Conservation (phyloP, 768 basidiomycete species). For the Baorangia bicolor region DNA sequence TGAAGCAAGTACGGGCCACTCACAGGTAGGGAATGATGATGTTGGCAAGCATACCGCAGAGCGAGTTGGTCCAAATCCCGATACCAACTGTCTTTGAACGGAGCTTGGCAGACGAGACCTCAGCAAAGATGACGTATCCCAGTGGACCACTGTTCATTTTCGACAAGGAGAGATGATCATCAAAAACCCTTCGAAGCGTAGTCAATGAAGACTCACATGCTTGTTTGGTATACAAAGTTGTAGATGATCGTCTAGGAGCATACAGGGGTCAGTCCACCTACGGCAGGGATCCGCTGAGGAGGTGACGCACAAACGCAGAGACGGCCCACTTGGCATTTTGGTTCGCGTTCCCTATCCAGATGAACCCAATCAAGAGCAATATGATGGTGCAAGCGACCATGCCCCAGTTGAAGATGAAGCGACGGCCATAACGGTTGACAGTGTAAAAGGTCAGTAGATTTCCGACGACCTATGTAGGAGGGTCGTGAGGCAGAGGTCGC, state of each 20-base stretch:
- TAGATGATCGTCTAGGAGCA: conserved; percentile 27
- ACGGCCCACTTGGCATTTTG: conserved; percentile 23
- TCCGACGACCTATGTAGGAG: conserved; percentile 18
- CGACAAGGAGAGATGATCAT: background rate
- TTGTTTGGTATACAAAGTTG: conserved; percentile 29
- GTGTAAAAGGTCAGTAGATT: conserved; percentile 28
- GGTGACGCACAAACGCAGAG: conserved; percentile 19
- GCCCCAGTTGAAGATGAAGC: conserved; percentile 30
- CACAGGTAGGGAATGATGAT: conserved; percentile 31
- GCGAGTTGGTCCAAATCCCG: conserved; percentile 25
- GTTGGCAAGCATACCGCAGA: conserved; percentile 26
- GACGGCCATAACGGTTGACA: conserved; percentile 23
- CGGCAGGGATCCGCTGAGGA: too few species aligned
- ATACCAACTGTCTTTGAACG: conserved; percentile 32
- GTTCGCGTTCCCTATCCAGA: conserved; percentile 19
- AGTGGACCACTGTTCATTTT: conserved; percentile 24
- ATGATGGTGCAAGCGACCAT: conserved; percentile 24
- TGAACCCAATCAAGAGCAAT: conserved; percentile 27
- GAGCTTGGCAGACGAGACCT: conserved; percentile 30
- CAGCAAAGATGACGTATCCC: conserved; percentile 29
- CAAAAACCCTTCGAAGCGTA: background rate
- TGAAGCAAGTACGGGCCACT: background rate
- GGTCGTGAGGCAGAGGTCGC: background rate
- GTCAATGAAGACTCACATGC: conserved; percentile 18
- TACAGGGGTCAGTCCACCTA: background rate